A percentile compares a stretch with the other conserved stretches of the same genome.
Evolutionary conservation across 164 flowering plant genomes (phyloP).

Genomic region (Kingdonia uniflora): DNA sequence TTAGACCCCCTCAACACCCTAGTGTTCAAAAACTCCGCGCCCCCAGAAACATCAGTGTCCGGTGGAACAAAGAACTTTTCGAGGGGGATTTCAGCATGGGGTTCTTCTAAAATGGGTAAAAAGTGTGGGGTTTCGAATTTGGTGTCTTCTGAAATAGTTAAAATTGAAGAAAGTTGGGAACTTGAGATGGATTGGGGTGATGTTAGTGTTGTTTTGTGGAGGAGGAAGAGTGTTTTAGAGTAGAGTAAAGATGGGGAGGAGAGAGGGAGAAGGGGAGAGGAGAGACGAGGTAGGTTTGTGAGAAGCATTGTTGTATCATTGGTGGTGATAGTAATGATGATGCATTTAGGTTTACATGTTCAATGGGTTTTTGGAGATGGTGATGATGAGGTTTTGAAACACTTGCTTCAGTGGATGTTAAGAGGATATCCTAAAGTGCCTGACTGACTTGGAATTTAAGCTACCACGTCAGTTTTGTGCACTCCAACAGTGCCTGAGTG

Average conservation of each 20-base stretch:
- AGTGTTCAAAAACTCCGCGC: conserved; percentile 12
- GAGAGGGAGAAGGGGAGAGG: conserved; percentile 8
- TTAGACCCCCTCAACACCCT: conserved; percentile 87
- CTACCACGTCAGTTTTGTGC: no score
- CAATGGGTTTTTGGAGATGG: no score
- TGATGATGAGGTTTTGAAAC: no score
- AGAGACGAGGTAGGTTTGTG: conserved; percentile 32
- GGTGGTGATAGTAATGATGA: background rate
- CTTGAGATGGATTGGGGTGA: conserved; percentile 12
- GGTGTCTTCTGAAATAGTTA: conserved; percentile 7
- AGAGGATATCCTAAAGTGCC: no score
- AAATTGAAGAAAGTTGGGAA: conserved; percentile 13
- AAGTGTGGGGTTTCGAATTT: conserved; percentile 8
- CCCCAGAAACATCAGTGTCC: conserved; percentile 43
- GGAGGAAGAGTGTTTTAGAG: conserved; percentile 14
- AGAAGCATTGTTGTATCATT: conserved; percentile 23
- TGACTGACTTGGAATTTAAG: no score
- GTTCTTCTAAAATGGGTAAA: conserved; percentile 11
- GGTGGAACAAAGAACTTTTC: conserved; percentile 91
- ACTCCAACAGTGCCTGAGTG: no score
- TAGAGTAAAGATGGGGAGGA: conserved; percentile 14
- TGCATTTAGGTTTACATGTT: no score
- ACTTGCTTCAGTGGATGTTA: no score
- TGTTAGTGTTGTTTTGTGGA: conserved; percentile 15
- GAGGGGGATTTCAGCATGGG: conserved; percentile 34